phyloP scores from a whole-genome alignment of 2,329 filamentous ascomycete species.

The Pyricularia sp. region DNA sequence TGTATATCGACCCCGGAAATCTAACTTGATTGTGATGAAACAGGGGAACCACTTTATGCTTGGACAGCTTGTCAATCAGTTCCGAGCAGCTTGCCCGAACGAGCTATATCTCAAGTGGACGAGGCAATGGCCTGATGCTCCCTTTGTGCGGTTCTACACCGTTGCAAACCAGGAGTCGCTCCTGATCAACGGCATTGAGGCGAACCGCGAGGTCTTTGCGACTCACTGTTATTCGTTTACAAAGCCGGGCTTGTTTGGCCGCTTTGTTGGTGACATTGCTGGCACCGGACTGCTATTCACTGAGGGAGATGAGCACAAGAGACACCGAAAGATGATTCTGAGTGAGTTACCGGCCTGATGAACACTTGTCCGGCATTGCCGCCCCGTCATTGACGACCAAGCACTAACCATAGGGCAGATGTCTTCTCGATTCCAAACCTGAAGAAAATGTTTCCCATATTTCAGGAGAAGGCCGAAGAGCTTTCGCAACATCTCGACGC shows the following conservation, averaged over 20 bases:
- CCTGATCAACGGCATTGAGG: slow-evolving; percentile 25
- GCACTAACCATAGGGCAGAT: slow-evolving; percentile 10
- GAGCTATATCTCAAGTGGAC: slow-evolving; percentile 7
- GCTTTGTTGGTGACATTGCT: slow-evolving; percentile 9
- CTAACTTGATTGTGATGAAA: background rate
- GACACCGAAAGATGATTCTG: slow-evolving; percentile 17
- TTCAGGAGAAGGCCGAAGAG: slow-evolving; percentile 21
- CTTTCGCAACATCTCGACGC: slow-evolving; percentile 19
- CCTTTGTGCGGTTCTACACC: slow-evolving; percentile 27
- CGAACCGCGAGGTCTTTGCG: slow-evolving; percentile 26
- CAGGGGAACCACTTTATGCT: slow-evolving; percentile 8
- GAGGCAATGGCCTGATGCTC: slow-evolving; percentile 12
- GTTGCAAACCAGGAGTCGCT: slow-evolving; percentile 26
- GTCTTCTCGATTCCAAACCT: slow-evolving; percentile 26
- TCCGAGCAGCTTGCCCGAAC: slow-evolving; percentile 7
- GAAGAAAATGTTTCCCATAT: slow-evolving; percentile 27
- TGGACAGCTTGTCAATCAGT: slow-evolving; percentile 8
- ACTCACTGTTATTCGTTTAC: slow-evolving; percentile 21
- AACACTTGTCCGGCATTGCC: background rate
- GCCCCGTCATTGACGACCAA: background rate
- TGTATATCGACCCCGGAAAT: background rate
- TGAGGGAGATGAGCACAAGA: slow-evolving; percentile 24
- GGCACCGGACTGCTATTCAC: slow-evolving; percentile 6
- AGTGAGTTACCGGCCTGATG: background rate
- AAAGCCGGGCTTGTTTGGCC: slow-evolving; percentile 16